Conservation (phyloP, 2,329 filamentous ascomycete genomes). For the Plenodomus biglobosus region DNA sequence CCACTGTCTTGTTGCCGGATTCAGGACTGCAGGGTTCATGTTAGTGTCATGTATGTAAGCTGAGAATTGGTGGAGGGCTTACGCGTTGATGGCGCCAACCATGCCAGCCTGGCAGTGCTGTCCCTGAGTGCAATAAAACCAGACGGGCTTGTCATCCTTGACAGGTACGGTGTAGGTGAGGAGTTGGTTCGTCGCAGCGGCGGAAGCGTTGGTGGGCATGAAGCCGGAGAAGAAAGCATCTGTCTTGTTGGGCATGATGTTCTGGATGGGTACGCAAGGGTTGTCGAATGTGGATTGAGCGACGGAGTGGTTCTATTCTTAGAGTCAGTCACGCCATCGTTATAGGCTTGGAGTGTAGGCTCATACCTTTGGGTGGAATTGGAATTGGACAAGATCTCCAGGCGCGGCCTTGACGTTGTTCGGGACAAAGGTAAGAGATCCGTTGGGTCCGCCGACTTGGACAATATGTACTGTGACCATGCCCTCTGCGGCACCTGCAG, state of each 20-base stretch:
- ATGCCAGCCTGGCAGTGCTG: conserved; percentile 76
- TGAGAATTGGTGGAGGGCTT: conserved; percentile 38
- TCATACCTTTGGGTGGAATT: conserved; percentile 52
- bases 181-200: conserved; percentile 42
- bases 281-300: conserved; percentile 74
- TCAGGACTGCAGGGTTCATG: conserved; percentile 19
- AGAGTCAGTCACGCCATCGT: background rate
- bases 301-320: conserved; percentile 69
- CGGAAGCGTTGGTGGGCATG: conserved; percentile 56
- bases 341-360: background rate
- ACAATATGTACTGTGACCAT: conserved; percentile 58
- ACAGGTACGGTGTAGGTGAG: conserved; percentile 72
- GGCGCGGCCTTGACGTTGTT: conserved; percentile 63
- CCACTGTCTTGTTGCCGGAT: conserved; percentile 42
- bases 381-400: conserved; percentile 60
- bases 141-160: conserved; percentile 69
- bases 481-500: conserved; percentile 10
- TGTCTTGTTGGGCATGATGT: conserved; percentile 49
- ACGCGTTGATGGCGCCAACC: conserved; percentile 77
- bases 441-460: conserved; percentile 60
- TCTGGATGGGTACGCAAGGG: conserved; percentile 65
- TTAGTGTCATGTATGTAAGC: conserved; percentile 16
- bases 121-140: conserved; percentile 75
- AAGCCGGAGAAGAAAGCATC: conserved; percentile 65
- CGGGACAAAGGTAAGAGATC: conserved; percentile 64